Evolutionary conservation across 2,329 filamentous ascomycete genomes (phyloP), one percentile per base, ranked within the genome.

Genomic region (Talaromyces sp.): DNA sequence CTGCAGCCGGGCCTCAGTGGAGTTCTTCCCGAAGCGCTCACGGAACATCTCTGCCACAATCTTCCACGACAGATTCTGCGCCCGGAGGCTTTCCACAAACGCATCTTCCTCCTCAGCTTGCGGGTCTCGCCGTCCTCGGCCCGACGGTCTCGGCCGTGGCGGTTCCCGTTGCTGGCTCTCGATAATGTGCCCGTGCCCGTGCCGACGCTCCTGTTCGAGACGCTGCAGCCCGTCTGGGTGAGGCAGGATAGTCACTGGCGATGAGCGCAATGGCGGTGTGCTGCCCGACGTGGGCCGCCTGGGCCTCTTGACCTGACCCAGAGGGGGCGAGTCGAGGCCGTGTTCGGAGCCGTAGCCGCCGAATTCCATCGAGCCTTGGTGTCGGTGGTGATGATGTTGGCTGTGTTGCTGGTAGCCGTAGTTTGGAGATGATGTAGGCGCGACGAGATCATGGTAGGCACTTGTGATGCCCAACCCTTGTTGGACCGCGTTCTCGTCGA

Each of bases 391-490:
- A 3, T n/a, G 17, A 2, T 26, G 55, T 6, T 57, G 55, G 1
- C 32, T 49, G 24, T n/a, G 51, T 49, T 58, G 41, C 2, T 64
- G 62, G 50, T 69, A 71, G 46, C 63, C 64, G 53, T 72, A 71
- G 56, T 63, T 67, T 14, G 70, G 55, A 24, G 61, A 63, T 8
- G 69, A 66, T 11, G 69, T 67, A 24, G 65, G 69, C 8, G 73
- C 68, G 51, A 71, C 74, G 14, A 70, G 64, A 53, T 63, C 66
- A 1, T 72, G 69, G 60, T 73, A 74, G 5, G 71, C 64, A 7
- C 67, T 73, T 3, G 66, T 71, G 50, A 78, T 77, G 1, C 75
- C 76, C 14, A 78, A 67, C 10, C 75, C 75, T 50, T 76, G 72
- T 2, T 68, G 62, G 7, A 67, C 62, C 10, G 69, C 62, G 9